Conservation (phyloP, 176 grass and related monocot genomes). For the Oryza punctata region DNA sequence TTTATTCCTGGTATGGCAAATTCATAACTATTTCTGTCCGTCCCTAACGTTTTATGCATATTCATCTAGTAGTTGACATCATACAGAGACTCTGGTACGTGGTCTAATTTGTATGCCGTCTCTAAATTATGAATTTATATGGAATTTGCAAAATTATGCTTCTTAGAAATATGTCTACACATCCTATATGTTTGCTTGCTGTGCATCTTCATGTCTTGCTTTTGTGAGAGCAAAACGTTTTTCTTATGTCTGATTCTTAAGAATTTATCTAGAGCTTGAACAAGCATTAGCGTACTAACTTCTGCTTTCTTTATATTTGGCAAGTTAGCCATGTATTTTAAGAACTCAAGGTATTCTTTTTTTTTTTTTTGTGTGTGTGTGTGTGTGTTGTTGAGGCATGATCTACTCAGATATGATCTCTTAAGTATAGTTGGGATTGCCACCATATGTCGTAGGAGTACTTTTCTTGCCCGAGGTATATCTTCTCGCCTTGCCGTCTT, state of each 20-base stretch:
- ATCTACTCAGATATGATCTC: not conserved
- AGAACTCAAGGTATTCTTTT: too few species aligned
- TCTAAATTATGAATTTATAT: not conserved
- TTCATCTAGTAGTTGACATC: not conserved
- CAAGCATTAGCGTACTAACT: not conserved
- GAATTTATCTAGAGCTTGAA: not conserved
- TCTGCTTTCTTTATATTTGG: not conserved
- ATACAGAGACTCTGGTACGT: not conserved
- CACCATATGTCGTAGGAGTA: constrained; percentile 9
- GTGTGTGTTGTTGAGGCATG: not conserved
- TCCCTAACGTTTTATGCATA: not conserved
- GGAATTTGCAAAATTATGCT: not conserved
- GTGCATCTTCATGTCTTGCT: not conserved
- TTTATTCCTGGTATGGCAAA: not conserved
- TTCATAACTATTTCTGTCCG: not conserved
- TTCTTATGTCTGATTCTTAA: not conserved
- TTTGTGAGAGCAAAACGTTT: not conserved
- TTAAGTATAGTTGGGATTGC: not conserved
- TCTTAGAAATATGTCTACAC: not conserved
- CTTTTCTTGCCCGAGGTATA: constrained; percentile 1
- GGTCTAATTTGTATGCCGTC: too few species aligned
- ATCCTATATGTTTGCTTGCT: not conserved
- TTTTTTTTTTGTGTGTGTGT: too few species aligned
- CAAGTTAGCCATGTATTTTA: not conserved
- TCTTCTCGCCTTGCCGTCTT: not conserved